Base-by-base conservation (phyloP, 306 rosid species). In the Comarum palustre region DNA sequence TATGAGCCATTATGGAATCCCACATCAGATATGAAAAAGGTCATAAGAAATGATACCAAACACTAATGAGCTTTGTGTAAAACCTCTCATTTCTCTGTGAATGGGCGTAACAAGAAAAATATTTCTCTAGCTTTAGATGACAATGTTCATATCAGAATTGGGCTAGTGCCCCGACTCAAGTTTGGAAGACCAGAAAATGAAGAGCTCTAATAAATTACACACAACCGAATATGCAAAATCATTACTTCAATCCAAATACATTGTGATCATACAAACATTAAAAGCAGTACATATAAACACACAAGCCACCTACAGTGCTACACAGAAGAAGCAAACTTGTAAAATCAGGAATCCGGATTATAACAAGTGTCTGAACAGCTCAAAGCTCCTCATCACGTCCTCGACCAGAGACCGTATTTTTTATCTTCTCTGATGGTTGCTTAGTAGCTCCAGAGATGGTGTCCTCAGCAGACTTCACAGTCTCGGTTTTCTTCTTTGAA, bases 351-450 rank as follows among this genome's bases (percentile, higher is more conserved):
- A 24, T 48, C 41, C 57, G 17, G 3, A 19, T 34, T 4, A 5
- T 4, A 36, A 64, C 68, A 64, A 3, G n/a, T 36, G 68, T 38
- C 4, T 63, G 54, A 45, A 14, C 5, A 45, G 67, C 42, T 87
- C 74, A 90, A 64, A 90, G 93, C 84, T 88, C 96, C 47, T 85
- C 85, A 69, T 86, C 85, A 0, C 85, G 62, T 36, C 50, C 68
- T 73, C 75, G 20, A 4, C 84, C 86, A 1, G 73, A 79, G 5
- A 57, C 7, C 1, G 51, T 74, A 3, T 82, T 83, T 42, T 82
- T 80, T 0, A 83, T 54, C 17, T 81, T 12, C 55, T 66, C 71
- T 29, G 31, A 29, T 29, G 1, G 31, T 29, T 29, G 31, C 31
- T 29, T 29, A 29, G 1, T 29, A 29, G 31, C 31, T 29, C 31